Percentiles rank a stretch among this genome's conserved stretches.
These are phyloP conservation scores for Candida ortonii DNA, from an alignment of 805 yeast genomes.

Conservation along the genomic window DNA sequence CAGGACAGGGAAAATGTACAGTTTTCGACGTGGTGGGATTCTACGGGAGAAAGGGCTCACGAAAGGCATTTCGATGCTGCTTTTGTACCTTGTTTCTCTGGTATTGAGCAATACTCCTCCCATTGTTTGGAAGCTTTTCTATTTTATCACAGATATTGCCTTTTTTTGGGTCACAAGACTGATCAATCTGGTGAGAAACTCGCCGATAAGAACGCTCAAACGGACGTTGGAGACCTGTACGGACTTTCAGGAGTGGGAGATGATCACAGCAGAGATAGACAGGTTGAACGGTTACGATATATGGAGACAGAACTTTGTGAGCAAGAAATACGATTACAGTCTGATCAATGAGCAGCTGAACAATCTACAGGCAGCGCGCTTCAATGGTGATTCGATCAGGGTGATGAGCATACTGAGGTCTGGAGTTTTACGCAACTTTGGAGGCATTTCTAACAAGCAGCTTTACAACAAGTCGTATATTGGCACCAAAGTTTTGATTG, in stretches of 20 bases:
- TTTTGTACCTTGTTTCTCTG: constrained; percentile 14
- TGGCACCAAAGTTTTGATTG: constrained; percentile 88
- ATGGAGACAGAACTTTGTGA: constrained; percentile 82
- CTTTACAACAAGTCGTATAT: constrained; percentile 77
- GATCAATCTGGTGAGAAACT: constrained; percentile 15
- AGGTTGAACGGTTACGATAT: constrained; percentile 50
- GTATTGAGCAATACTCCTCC: constrained; percentile 25
- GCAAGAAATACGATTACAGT: constrained; percentile 78
- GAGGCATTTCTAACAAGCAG: constrained; percentile 78
- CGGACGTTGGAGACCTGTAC: constrained; percentile 41
- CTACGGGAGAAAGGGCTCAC: constrained; percentile 10
- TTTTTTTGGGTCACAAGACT: constrained; percentile 44
- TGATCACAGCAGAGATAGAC: constrained; percentile 47
- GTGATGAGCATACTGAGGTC: constrained; percentile 71
- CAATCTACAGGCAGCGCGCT: constrained; percentile 58
- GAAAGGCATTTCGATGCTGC: constrained; percentile 18
- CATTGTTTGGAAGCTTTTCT: constrained; percentile 24
- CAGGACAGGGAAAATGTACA: too few species aligned
- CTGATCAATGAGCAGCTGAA: constrained; percentile 74
- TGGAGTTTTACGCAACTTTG: constrained; percentile 85
- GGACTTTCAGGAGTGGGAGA: constrained; percentile 71
- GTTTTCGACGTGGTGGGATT: too few species aligned
- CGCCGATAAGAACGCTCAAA: constrained; percentile 22
- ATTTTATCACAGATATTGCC: constrained; percentile 42
- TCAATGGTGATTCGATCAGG: constrained; percentile 51